Conservation (phyloP, 169 alveolate genomes). For the Plasmodium chabaudi region DNA sequence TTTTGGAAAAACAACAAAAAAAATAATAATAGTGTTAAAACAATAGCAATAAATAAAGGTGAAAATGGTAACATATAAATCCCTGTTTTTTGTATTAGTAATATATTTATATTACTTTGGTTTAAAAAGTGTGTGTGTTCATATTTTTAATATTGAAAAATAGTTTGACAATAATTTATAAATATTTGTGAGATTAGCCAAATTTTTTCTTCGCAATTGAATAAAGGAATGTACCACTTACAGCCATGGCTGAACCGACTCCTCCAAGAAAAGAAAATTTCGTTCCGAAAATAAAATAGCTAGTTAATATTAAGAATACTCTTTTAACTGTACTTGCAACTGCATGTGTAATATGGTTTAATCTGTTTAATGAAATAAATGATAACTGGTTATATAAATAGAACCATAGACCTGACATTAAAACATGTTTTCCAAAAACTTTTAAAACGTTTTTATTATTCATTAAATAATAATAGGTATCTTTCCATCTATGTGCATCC, state of each 20-base stretch:
- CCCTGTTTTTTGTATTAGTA: too few relatives aligned
- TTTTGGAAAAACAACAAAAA: too few relatives aligned
- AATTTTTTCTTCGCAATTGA: slow-evolving; percentile 78
- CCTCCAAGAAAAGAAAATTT: slow-evolving; percentile 81
- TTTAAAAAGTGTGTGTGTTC: too few relatives aligned
- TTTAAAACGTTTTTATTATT: slow-evolving; percentile 40
- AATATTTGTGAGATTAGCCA: slow-evolving; percentile 18
- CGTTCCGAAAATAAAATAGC: slow-evolving; percentile 79
- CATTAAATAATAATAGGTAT: slow-evolving; percentile 46
- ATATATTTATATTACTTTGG: too few relatives aligned
- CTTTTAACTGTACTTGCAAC: slow-evolving; percentile 87
- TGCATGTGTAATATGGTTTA: slow-evolving; percentile 86
- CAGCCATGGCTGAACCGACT: slow-evolving; percentile 86
- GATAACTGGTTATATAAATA: slow-evolving; percentile 79
- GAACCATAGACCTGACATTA: slow-evolving; percentile 81
- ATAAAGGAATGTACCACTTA: slow-evolving; percentile 84
- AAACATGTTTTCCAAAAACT: slow-evolving; percentile 73
- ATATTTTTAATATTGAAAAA: too few relatives aligned
- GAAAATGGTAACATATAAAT: too few relatives aligned
- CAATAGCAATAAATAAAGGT: too few relatives aligned
- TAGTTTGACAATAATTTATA: too few relatives aligned
- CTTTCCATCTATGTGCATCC: slow-evolving; percentile 72
- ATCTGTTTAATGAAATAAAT: slow-evolving; percentile 80
- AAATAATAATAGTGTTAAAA: too few relatives aligned
- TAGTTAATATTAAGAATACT: slow-evolving; percentile 78